Percentiles rank a stretch among this genome's conserved stretches.
Conservation (phyloP, 805 yeast genomes). For the Teunomyces cretensis region DNA sequence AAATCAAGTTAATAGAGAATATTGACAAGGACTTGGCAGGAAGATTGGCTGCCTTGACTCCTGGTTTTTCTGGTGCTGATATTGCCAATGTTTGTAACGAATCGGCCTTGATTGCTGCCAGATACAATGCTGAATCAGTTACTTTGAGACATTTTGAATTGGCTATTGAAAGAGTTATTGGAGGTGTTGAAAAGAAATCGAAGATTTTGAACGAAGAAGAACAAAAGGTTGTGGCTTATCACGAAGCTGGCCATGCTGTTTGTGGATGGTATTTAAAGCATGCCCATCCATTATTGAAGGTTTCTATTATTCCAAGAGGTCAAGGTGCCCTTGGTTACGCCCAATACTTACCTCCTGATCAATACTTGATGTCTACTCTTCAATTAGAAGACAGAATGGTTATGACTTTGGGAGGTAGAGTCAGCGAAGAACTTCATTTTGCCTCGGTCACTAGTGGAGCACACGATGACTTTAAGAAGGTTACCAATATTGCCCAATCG, state of each 20-base stretch:
- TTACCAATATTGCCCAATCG: constrained; percentile 86
- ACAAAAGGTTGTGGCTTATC: constrained; percentile 89
- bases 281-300: constrained; percentile 94
- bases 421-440: constrained; percentile 91
- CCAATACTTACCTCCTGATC: constrained; percentile 93
- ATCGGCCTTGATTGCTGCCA: constrained; percentile 95
- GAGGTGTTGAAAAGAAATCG: constrained; percentile 90
- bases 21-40: constrained; percentile 64
- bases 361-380: constrained; percentile 69
- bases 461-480: constrained; percentile 93
- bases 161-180: constrained; percentile 96
- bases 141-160: constrained; percentile 82
- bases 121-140: constrained; percentile 71
- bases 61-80: constrained; percentile 98
- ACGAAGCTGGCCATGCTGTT: constrained; percentile 98
- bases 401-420: constrained; percentile 97
- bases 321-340: constrained; percentile 98
- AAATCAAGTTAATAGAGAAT: constrained; percentile 56
- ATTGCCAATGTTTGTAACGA: constrained; percentile 96
- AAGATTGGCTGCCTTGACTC: constrained; percentile 90
- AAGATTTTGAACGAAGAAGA: constrained; percentile 82
- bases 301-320: constrained; percentile 95
- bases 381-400: constrained; percentile 89
- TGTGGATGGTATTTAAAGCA: constrained; percentile 93
- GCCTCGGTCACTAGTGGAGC: constrained; percentile 95